Base-by-base conservation (phyloP, 176 grass and related monocot species). In the Oryza rufipogon region DNA sequence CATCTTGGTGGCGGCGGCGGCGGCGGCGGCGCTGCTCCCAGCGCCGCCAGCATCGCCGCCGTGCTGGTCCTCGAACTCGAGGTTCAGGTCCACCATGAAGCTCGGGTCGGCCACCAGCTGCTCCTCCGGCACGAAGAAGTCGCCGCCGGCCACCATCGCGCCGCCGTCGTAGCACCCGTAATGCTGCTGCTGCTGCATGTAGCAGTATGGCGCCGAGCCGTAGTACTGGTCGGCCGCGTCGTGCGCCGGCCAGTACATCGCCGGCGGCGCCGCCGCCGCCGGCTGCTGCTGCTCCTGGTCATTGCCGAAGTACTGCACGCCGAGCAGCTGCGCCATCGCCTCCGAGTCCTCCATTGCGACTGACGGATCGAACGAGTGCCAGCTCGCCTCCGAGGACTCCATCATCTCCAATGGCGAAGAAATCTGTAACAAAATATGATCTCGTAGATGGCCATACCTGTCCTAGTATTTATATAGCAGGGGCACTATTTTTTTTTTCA, bases 271-370 rank as follows among this genome's bases (percentile, higher is more conserved):
- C 47, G 68, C 32, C 15, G 16, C 51, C 80, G 56, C 22, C 32
- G 13, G 32, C 38, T 79, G 77, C 30, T 61, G 56, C 38, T 85
- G 73, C 78, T 86, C 74, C 7, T 77, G 83, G 22, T 90, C 90
- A 66, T 66, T 86, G 58, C 79, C 79, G 41, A 86, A 93, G 70
- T 81, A 81, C 66, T 92, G 86, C 7, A 88, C 61, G 3, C 84
- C 92, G 67, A 95, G 88, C 81, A 97, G 81, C 71, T 91, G 88
- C 65, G 85, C 91, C 87, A 97, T 94, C 33, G 88, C 84, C 51
- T 93, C 92, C 30, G 95, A 93, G 71, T 97, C 92, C 87, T 97
- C 92, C 22, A 74, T 71, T 36, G 86, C 80, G 28, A 82, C 77
- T 14, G 90, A 83, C 13, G 90, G 78, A 48, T 94, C 85, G 11